Percentiles rank a stretch among this genome's conserved stretches.
Evolutionary conservation across 148 eudicot genomes (phyloP).

Genomic region (Rhododendron molle): DNA sequence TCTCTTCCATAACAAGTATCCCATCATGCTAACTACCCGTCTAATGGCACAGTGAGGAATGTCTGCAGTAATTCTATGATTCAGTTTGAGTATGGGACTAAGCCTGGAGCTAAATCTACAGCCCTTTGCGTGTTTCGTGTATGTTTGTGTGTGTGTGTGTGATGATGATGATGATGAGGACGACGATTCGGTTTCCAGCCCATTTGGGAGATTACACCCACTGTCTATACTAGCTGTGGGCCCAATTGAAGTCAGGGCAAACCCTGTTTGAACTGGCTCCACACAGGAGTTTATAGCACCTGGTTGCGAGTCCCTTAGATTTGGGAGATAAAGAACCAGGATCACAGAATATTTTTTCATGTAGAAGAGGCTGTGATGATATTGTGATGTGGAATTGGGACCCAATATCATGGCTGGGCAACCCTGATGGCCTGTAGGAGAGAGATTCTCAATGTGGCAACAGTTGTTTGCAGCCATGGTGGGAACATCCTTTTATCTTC

Average conservation of each 20-base stretch:
- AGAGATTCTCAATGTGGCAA: not conserved
- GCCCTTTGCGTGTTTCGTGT: not conserved
- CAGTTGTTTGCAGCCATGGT: not conserved
- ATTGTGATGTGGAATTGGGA: not conserved
- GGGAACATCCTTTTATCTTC: not conserved
- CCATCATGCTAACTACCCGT: conserved; percentile 41
- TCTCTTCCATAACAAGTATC: conserved; percentile 55
- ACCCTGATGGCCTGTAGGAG: not conserved
- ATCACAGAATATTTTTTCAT: not conserved
- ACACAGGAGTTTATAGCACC: too few species aligned
- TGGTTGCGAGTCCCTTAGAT: not conserved
- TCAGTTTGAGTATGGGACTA: conserved; percentile 20
- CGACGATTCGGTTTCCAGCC: not conserved
- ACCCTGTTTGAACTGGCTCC: too few species aligned
- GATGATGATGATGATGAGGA: not conserved
- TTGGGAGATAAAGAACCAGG: not conserved
- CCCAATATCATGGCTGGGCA: not conserved
- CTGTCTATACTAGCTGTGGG: too few species aligned
- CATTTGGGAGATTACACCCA: not conserved
- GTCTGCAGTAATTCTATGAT: conserved; percentile 69
- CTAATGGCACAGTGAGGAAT: conserved; percentile 85
- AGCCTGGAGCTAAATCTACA: not conserved
- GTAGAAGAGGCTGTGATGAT: not conserved
- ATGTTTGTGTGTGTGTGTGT: not conserved
- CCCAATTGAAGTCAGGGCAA: too few species aligned